phyloP scores from a whole-genome alignment of 495 filamentous ascomycete genomes.

The Neurospora sp. region DNA sequence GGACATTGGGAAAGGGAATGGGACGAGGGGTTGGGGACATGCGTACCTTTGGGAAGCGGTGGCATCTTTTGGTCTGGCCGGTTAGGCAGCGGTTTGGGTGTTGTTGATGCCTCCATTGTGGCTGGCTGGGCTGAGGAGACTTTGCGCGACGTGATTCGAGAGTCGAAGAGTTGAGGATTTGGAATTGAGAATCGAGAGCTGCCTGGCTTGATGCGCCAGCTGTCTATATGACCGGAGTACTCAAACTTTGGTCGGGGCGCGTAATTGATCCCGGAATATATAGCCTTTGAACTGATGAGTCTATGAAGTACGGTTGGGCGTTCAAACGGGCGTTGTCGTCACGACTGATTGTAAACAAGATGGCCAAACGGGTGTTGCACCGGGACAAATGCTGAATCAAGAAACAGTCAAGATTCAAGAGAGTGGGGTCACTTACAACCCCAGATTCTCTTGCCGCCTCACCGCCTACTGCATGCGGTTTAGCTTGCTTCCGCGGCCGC shows the following conservation, averaged over 20 bases:
- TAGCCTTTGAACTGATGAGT: neutral
- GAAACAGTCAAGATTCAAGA: neutral
- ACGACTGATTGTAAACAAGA: neutral
- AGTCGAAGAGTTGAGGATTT: neutral
- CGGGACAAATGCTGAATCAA: neutral
- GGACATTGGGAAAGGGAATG: neutral
- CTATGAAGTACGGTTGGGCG: neutral
- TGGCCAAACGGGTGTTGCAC: neutral
- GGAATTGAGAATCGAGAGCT: neutral
- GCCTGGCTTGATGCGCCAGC: neutral
- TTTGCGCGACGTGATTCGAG: neutral
- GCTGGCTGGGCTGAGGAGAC: neutral
- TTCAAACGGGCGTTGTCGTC: neutral
- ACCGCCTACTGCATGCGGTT: neutral
- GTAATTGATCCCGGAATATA: neutral
- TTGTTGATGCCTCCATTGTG: neutral
- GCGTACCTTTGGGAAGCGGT: conserved; percentile 36
- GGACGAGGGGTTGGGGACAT: neutral
- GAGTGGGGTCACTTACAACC: neutral
- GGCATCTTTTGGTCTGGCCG: conserved; percentile 31
- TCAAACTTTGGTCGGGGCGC: neutral
- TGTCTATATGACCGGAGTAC: neutral
- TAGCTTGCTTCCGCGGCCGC: neutral
- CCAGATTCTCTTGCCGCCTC: neutral
- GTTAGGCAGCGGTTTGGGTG: conserved; percentile 12